Conservation (phyloP, 2,329 filamentous ascomycete genomes). For the Fusarium lateritium region DNA sequence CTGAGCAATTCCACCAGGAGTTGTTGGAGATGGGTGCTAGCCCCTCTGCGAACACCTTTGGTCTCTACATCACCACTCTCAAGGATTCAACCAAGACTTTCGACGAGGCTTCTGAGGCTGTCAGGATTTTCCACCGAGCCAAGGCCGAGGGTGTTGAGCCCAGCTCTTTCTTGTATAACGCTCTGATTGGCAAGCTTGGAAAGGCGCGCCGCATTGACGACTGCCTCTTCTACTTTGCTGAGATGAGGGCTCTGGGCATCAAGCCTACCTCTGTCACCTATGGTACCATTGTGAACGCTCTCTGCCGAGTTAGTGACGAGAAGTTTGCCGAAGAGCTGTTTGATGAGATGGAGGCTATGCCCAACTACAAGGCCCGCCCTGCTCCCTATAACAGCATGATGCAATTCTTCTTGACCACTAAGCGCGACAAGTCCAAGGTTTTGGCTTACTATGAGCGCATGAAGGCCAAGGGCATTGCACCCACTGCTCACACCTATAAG, state of each 20-base stretch:
- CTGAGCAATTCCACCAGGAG: slow-evolving; percentile 91
- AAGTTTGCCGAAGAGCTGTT: slow-evolving; percentile 98
- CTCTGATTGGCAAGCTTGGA: slow-evolving; percentile 96
- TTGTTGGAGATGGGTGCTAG: slow-evolving; percentile 90
- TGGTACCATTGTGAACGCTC: slow-evolving; percentile 96
- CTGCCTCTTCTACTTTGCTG: slow-evolving; percentile 96
- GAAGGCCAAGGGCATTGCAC: slow-evolving; percentile 86
- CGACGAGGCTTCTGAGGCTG: slow-evolving; percentile 95
- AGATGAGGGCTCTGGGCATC: slow-evolving; percentile 94
- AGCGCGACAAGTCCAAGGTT: slow-evolving; percentile 95
- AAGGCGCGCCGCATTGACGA: slow-evolving; percentile 98
- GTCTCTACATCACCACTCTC: slow-evolving; percentile 98
- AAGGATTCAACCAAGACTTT: slow-evolving; percentile 98
- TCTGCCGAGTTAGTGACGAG: slow-evolving; percentile 97
- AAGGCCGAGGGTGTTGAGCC: slow-evolving; percentile 95
- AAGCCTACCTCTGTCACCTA: slow-evolving; percentile 98
- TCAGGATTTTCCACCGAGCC: slow-evolving; percentile 96
- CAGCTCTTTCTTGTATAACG: slow-evolving; percentile 97
- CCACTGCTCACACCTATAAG: slow-evolving; percentile 97
- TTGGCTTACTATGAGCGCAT: slow-evolving; percentile 96
- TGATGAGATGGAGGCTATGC: slow-evolving; percentile 98
- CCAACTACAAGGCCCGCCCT: slow-evolving; percentile 97
- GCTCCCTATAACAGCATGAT: slow-evolving; percentile 99
- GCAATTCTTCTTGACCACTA: slow-evolving; percentile 98
- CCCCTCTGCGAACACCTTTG: slow-evolving; percentile 97